phyloP scores from a whole-genome alignment of 257 asterid genomes.

The Linderniella brevidens region DNA sequence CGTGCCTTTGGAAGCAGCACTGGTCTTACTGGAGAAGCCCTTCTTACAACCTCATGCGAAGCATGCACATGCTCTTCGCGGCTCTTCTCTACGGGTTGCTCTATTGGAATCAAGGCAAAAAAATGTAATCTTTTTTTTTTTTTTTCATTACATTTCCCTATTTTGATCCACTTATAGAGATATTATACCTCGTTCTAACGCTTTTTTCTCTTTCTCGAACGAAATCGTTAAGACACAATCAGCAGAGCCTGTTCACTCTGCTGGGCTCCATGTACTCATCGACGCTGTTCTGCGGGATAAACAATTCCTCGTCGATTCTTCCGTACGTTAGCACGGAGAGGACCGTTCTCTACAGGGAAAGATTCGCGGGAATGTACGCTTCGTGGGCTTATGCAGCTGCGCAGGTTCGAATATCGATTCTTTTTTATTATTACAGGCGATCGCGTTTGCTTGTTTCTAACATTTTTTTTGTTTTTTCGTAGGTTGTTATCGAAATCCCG shows the following conservation, averaged over 20 bases:
- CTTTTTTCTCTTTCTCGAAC: not conserved
- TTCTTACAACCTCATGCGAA: conserved; percentile 23
- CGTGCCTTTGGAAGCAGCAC: conserved; percentile 10
- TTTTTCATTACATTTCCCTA: too few species aligned
- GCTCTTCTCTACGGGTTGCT: conserved; percentile 17
- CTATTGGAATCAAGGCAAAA: conserved; percentile 26
- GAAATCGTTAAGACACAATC: conserved; percentile 24
- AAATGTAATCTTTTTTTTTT: conserved; percentile 11
- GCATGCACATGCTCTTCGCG: conserved; percentile 18
- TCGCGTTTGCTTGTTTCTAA: not conserved
- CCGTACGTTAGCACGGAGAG: conserved; percentile 32
- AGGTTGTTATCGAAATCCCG: conserved; percentile 44
- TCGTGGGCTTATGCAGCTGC: conserved; percentile 48
- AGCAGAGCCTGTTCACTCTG: conserved; percentile 30
- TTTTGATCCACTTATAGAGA: too few species aligned
- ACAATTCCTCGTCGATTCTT: conserved; percentile 26
- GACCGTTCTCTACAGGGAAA: conserved; percentile 35
- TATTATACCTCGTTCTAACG: not conserved
- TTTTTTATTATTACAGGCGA: not conserved
- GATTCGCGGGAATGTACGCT: conserved; percentile 49
- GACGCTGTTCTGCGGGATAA: conserved; percentile 30
- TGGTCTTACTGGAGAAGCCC: conserved; percentile 12
- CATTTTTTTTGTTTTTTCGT: not conserved
- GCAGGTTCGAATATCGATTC: conserved; percentile 17
- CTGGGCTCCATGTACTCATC: conserved; percentile 28